A percentile compares a stretch with the other conserved stretches of the same genome.
Evolutionary conservation across 2,329 filamentous ascomycete species (phyloP).

Genomic region (Dactylellina drechsleri): DNA sequence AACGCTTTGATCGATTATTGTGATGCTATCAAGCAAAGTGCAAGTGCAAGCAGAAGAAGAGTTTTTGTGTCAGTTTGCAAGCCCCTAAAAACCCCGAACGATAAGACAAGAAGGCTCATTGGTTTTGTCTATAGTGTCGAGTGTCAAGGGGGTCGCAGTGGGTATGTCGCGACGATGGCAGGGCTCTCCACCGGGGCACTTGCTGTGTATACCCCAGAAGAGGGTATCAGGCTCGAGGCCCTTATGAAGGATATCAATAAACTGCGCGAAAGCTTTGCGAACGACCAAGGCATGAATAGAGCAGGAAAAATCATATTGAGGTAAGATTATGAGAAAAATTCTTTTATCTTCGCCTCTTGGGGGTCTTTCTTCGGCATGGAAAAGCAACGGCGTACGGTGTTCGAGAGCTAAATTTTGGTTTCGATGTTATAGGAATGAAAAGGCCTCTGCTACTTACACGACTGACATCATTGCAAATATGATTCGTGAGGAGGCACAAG

Average conservation of each 20-base stretch:
- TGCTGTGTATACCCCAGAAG: constrained; percentile 95
- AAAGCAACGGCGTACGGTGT: no score
- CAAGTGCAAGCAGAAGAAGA: constrained; percentile 87
- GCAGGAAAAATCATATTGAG: constrained; percentile 90
- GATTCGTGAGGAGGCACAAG: constrained; percentile 90
- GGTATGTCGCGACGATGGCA: constrained; percentile 90
- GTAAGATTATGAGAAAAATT: constrained; percentile 12
- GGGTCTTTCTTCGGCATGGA: no score
- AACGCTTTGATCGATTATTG: constrained; percentile 96
- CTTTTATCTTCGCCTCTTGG: no score
- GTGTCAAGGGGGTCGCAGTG: constrained; percentile 93
- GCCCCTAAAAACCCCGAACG: not conserved
- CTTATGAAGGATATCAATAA: constrained; percentile 88
- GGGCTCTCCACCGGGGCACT: constrained; percentile 91
- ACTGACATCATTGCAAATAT: constrained; percentile 95
- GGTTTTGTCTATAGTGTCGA: constrained; percentile 70
- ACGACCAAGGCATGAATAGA: constrained; percentile 86
- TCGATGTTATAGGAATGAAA: constrained; percentile 73
- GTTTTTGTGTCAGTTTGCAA: constrained; percentile 75
- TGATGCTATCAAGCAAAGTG: constrained; percentile 96
- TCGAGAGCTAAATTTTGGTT: no score
- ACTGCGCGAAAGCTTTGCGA: constrained; percentile 82
- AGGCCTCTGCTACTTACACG: constrained; percentile 86
- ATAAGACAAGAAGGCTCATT: constrained; percentile 6
- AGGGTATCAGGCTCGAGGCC: constrained; percentile 94